Evolutionary conservation across 306 rosid species (phyloP).

Genomic region (Rubus parviflorus): DNA sequence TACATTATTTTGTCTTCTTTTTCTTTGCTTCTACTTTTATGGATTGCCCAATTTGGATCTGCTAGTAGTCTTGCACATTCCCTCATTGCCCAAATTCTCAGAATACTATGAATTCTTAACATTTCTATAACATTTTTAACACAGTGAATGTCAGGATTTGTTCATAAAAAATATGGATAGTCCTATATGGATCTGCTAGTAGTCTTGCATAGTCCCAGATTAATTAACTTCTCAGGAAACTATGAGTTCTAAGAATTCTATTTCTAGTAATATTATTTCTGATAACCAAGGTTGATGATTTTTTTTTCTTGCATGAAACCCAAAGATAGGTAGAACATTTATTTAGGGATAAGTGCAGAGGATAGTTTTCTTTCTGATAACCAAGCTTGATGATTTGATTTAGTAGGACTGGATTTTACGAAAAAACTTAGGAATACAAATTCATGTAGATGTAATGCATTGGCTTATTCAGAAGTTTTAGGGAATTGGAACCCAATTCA

Average conservation of each 20-base stretch:
- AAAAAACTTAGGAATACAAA: not conserved
- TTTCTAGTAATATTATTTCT: no score
- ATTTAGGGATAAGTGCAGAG: no score
- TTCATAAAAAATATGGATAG: not conserved
- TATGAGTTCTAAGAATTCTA: not conserved
- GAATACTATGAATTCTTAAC: not conserved
- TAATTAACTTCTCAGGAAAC: not conserved
- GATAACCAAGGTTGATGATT: no score
- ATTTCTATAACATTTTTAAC: not conserved
- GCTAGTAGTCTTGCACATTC: not conserved
- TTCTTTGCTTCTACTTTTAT: not conserved
- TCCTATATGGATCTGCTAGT: not conserved
- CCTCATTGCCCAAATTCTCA: not conserved
- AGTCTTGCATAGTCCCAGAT: not conserved
- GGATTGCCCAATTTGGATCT: not conserved
- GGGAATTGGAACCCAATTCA: not conserved
- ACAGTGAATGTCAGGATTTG: no score
- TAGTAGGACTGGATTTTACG: not conserved
- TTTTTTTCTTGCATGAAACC: no score
- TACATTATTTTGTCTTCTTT: not conserved
- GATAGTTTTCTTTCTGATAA: not conserved
- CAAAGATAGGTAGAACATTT: no score
- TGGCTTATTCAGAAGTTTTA: not conserved
- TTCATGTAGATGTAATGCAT: not conserved
- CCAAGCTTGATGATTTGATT: not conserved